Base-by-base conservation (phyloP, 2,329 filamentous ascomycete genomes). In the Arthrobotrys entomopaga region DNA sequence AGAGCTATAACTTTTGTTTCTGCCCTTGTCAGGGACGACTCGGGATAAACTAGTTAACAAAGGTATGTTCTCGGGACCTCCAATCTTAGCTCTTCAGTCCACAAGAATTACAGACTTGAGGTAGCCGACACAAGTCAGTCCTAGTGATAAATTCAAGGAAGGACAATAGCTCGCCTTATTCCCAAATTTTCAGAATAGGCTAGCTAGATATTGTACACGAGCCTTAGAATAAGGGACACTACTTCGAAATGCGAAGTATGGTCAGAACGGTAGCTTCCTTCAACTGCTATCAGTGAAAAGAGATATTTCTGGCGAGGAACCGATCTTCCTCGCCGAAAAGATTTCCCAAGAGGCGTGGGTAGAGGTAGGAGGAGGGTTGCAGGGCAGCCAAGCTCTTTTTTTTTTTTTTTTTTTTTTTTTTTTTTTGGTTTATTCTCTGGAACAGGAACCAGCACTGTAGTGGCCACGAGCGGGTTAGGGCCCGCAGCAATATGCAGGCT, bases 391-490 rank as follows among this genome's bases (percentile, higher is more conserved):
- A 59, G n/a, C 29, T 43, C n/a, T 43, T 24, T 29, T 50, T 72
- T 66, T 73, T 72, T 54, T 43, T 59, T 22, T 42, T 29, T 19
- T 43, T 24, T 24, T 48, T 71, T 65, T 72, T 71, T 53, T 42
- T 63, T 40, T 19, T 48, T 29, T 58, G 56, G 40, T 54, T 19
- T 46, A 7, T 46, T 15, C 42, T 46, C n/a, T 46, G 42, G 42
- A 15, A 34, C 29, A 34, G 29, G 29, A 43, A 56, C 38, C 42
- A 54, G 61, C 26, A 40, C 42, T 38, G 60, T 52, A 49, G 54
- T 60, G 34, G 67, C 67, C 59, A 72, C 67, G 54, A 63, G 67
- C 60, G 60, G 67, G 67, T 73, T 73, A 65, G 54, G 40, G 59
- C 54, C 61, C 60, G 66, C 40, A 61, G 40, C 26, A 53, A 34